Base-by-base conservation (phyloP, 352 stramenopile genomes). In the Phytopythium oedochilum region DNA sequence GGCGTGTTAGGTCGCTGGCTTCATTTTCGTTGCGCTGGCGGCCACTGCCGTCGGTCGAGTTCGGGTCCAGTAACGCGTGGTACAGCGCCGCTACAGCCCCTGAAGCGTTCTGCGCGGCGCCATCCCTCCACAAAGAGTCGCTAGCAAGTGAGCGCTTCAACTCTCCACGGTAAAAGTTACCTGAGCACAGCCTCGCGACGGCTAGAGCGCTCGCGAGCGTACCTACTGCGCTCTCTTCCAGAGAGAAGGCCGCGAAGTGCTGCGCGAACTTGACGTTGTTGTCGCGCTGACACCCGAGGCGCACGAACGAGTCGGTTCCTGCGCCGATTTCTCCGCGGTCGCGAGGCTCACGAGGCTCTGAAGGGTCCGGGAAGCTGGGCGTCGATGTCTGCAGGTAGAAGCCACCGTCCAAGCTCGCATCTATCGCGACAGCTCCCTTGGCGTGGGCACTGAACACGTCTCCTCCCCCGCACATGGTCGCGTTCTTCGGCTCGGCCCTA, bases 251-350 rank as follows among this genome's bases (percentile, higher is more conserved):
- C 39, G 87, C 55, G 52, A 88, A 59, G 60, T 93, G 83, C 60
- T 93, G 83, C 31, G 78, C 71, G 51, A 85, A 93, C 29, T 83
- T 66, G 51, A 93, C 65, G 47, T 93, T 93, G 64, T 93, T 88
- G 59, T 89, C 75, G 3, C 56, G 28, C 43, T 93, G 83, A 36
- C 83, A 93, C 4, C 83, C 83, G 35, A 93, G 68, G 29, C 56
- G 71, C 35, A 89, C 73, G 32, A 91, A 91, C n/a, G 59, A 62
- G 17, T 68, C 55, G 28, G 59, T 59, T 7, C 36, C 32, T 39
- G 35, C n/a, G 12, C 59, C 3, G 0, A 12, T 26, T 0, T 10
- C 10, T 9, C 22, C 22, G 12, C 10, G 7, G 15, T 10, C 5
- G 20, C 18, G 5, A 31, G 22, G 60, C 1, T 45, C 44, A 12